Evolutionary conservation across 1,139 yeast genomes (phyloP), one percentile per base, ranked within the genome.

Genomic region (Candida sojae): DNA sequence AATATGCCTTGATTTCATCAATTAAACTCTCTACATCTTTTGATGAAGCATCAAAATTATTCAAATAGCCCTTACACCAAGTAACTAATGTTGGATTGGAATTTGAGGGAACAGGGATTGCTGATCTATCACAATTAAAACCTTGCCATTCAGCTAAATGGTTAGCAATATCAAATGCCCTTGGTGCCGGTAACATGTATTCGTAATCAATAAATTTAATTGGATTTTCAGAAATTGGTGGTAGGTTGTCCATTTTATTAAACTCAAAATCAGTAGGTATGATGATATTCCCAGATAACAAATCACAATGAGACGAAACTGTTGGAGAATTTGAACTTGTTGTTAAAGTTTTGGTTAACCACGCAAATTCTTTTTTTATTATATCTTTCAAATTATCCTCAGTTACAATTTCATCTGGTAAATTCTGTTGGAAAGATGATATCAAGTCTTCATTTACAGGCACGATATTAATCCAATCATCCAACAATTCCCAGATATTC

Each of bases 111-210:
- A 64, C 63, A 0, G 90, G 92, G 36, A 87, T 84, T 6, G 80
- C 78, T 10, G 73, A 66, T 25, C 80, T 73, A 53, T 83, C 82
- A 63, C 95, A 88, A 53, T 84, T 83, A 57, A 86, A 86, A 1
- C 96, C 96, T 61, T 88, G 95, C 93, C 93, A 88, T 66, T 88
- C 96, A 62, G 87, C 85, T 57, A 88, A 82, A 64, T 88, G 95
- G 61, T 88, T 88, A n/a, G 95, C 90, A 23, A 88, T 82, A 61
- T 88, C 96, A 62, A 86, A 88, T 0, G 89, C 93, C 49, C 93
- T 67, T 2, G 95, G 92, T 1, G 90, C 89, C 3, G 88, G 88
- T 58, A 85, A 75, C 79, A 88, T 83, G 60, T 88, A 88, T 67
- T 88, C 96, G 61, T 87, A 88, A 62, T 88, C 96, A 45, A 88